Evolutionary conservation across 177 flowering plant species (phyloP), one percentile per base, ranked within the genome.

Genomic region (Vitis hybrid): DNA sequence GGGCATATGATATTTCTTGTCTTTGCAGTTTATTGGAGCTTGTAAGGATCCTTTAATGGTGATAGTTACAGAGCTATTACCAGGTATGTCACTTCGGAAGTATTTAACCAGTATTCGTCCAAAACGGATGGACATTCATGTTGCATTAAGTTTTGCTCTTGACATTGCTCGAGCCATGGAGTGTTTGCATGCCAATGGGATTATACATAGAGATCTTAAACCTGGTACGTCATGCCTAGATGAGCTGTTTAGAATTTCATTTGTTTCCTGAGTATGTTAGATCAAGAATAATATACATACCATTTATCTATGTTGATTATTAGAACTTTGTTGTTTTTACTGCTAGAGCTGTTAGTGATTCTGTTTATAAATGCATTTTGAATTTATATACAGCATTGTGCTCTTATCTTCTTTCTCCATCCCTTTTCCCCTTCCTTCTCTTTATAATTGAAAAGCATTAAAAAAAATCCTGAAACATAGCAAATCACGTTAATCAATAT

Each of bases 161-260:
- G 98, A 94, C 72, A 83, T 92, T 79, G 92, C 97, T 72, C 89
- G 86, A 56, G 97, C 97, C 49, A 83, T 90, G 96, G 98, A 93
- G 5, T 92, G 93, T 76, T 83, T 93, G 54, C 98, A 93, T 85
- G 91, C 94, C 62, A 90, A 92, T 81, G 96, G 95, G 70, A 90
- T 93, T 72, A 93, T 93, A 61, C 98, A 93, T 79, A 87, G 98
- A 87, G 98, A 93, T 82, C 82, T 93, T 17, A 93, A 93, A 75
- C 98, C 98, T 77, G 98, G 98, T 93, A 88, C 15, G 11, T 19
- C 56, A 64, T 51, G 59, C 34, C 64, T 69, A 65, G 48, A 58
- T 64, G 65, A 62, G 59, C 64, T 75, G 68, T 68, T 11, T 64
- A 64, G 34, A 64, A 52, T 65, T 65, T 52, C 34, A 18, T 60